These are phyloP conservation scores for Jacaranda copaia DNA, from an alignment of 257 asterid species.

Conservation along the genomic window DNA sequence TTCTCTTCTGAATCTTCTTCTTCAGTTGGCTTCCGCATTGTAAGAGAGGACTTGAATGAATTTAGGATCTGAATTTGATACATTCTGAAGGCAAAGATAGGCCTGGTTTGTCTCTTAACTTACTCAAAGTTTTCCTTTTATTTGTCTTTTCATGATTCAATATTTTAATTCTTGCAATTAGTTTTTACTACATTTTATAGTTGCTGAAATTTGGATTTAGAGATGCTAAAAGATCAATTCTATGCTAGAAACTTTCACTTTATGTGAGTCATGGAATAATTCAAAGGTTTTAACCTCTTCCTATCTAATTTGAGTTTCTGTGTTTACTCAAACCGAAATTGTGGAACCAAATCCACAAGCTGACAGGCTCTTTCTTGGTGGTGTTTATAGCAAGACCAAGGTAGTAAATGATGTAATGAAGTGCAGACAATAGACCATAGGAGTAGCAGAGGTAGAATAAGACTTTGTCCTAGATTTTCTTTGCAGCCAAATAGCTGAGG, in stretches of 20 bases:
- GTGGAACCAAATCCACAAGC: constrained; percentile 32
- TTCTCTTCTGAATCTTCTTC: constrained; percentile 2
- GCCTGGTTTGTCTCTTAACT: constrained; percentile 65
- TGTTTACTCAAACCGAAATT: no score
- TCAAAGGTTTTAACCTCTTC: no score
- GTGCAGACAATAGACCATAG: constrained; percentile 35
- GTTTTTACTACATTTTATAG: no score
- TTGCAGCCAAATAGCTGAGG: constrained; percentile 51
- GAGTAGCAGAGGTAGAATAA: constrained; percentile 47
- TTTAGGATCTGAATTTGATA: constrained; percentile 93
- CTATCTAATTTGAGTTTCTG: no score
- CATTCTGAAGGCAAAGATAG: constrained; percentile 86
- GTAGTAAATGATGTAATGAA: constrained; percentile 50
- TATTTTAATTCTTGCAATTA: no score
- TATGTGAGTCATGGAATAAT: no score
- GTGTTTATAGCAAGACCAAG: constrained; percentile 61
- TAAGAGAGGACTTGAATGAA: constrained; percentile 90
- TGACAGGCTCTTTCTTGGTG: constrained; percentile 31
- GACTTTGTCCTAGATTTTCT: constrained; percentile 48
- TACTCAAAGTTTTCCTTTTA: neutral
- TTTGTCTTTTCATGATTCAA: neutral
- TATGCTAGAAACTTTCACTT: no score
- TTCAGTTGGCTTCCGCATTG: constrained; percentile 21
- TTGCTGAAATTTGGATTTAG: no score
- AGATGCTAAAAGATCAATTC: no score